A percentile compares a stretch with the other conserved stretches of the same genome.
phyloP scores from a whole-genome alignment of 352 stramenopile species.

The Phytophthora pluvialis region DNA sequence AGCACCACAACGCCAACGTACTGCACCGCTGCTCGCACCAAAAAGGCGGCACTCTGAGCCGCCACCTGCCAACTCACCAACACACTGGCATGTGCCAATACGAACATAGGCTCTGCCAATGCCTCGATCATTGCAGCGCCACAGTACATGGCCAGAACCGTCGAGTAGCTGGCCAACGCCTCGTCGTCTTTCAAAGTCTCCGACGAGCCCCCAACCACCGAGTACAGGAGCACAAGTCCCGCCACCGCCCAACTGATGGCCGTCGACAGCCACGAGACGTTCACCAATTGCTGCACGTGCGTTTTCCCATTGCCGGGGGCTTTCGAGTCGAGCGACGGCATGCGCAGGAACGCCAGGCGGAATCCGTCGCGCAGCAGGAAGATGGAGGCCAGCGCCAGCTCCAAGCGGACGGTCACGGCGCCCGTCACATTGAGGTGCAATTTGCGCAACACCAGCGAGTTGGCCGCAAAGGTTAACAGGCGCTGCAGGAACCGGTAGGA shows the following conservation, averaged over 20 bases:
- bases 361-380: slow-evolving; percentile 92
- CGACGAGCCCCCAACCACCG: slow-evolving; percentile 16
- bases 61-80: slow-evolving; percentile 86
- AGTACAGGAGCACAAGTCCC: slow-evolving; percentile 30
- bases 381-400: slow-evolving; percentile 89
- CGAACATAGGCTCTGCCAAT: slow-evolving; percentile 82
- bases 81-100: slow-evolving; percentile 79
- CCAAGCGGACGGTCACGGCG: slow-evolving; percentile 84
- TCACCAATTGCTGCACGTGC: slow-evolving; percentile 72
- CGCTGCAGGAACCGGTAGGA: slow-evolving; percentile 87
- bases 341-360: slow-evolving; percentile 84
- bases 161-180: slow-evolving; percentile 50
- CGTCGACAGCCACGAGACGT: slow-evolving; percentile 81
- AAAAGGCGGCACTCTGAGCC: slow-evolving; percentile 77
- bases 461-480: slow-evolving; percentile 85
- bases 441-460: slow-evolving; percentile 79
- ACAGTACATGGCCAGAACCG: slow-evolving; percentile 79
- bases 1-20: slow-evolving; percentile 71
- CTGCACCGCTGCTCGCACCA: slow-evolving; percentile 72
- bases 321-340: slow-evolving; percentile 65
- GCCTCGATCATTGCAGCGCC: slow-evolving; percentile 80
- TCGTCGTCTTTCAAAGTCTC: slow-evolving; percentile 15
- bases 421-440: slow-evolving; percentile 82
- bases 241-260: slow-evolving; percentile 64
- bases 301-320: slow-evolving; percentile 2